Evolutionary conservation across 108 stramenopile species (phyloP), one percentile per base, ranked within the genome.

Genomic region (Cyclotella sp.): DNA sequence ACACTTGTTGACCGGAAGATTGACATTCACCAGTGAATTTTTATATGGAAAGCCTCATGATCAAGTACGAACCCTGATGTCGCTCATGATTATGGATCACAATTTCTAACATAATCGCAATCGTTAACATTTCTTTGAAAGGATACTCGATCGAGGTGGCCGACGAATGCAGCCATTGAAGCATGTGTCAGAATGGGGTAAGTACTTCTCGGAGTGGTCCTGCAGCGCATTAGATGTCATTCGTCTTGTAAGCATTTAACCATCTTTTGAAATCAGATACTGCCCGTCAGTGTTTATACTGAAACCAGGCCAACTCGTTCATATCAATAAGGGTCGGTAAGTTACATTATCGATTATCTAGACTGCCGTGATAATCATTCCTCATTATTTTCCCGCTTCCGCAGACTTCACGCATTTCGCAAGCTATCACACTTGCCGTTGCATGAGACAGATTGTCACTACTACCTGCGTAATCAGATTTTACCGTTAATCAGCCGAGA

Each of bases 241-340:
- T 2, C 34, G 40, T 55, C 28, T 28, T 51, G 19, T 51, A 3
- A 8, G 19, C 41, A 27, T 66, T 4, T 42, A 68, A 51, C 21
- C 22, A 11, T 46, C 29, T 41, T 44, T 52, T 24, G 40, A 24
- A 34, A 72, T 59, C 63, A 95, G 92, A 27, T 96, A 95, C 62
- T 97, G 82, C 76, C 96, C 96, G 9, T 89, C 87, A 24, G 88
- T 97, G 12, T 93, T 95, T 58, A 85, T 90, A 47, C 82, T 97
- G 30, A 89, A 91, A 75, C 92, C 96, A 21, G 93, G 94, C 16
- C 91, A 97, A 52, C 64, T 90, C 46, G 77, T 95, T 9, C 96
- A 95, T 71, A 95, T 97, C 60, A 93, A 93, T 75, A 97, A 97
- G 71, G 96, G 96, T 3, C 86, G 93, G 40, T 63, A 9, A 5